These are phyloP conservation scores for Bruguiera parviflora DNA, from an alignment of 345 rosid genomes.

Conservation along the genomic window DNA sequence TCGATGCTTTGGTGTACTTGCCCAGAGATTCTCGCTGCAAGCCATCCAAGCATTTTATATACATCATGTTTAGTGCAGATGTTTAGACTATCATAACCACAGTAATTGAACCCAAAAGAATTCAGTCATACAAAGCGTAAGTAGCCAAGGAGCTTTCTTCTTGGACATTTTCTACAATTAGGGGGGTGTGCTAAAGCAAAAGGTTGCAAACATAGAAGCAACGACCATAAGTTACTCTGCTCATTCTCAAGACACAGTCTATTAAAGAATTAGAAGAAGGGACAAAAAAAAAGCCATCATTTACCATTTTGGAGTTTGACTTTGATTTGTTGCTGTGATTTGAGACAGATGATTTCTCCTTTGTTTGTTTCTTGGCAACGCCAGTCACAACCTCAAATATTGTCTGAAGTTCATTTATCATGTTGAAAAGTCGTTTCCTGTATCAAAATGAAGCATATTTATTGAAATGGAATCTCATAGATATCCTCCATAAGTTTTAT, in stretches of 20 bases:
- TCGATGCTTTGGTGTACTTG: slow-evolving; percentile 38
- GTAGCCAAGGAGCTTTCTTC: not conserved
- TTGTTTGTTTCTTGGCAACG: slow-evolving; percentile 54
- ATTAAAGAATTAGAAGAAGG: not conserved
- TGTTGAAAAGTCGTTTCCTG: slow-evolving; percentile 79
- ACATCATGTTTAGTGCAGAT: not conserved
- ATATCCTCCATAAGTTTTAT: too few relatives aligned
- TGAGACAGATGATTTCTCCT: slow-evolving; percentile 59
- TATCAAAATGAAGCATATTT: slow-evolving; percentile 14
- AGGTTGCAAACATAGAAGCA: not conserved
- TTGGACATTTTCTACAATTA: not conserved
- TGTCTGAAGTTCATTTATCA: slow-evolving; percentile 86
- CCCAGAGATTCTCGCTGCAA: slow-evolving; percentile 40
- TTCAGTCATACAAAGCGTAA: too few relatives aligned
- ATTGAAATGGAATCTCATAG: not conserved
- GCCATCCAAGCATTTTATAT: not conserved
- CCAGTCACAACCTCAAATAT: slow-evolving; percentile 79
- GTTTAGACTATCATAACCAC: not conserved
- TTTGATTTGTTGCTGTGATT: slow-evolving; percentile 71
- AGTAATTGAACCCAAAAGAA: not conserved
- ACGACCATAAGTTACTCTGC: not conserved
- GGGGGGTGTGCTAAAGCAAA: not conserved
- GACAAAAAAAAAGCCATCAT: slow-evolving; percentile 1
- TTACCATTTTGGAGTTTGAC: slow-evolving; percentile 63
- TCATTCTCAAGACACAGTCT: not conserved